Percentiles rank a stretch among this genome's conserved stretches.
phyloP scores from a whole-genome alignment of 306 rosid genomes.

The Quercus robur region DNA sequence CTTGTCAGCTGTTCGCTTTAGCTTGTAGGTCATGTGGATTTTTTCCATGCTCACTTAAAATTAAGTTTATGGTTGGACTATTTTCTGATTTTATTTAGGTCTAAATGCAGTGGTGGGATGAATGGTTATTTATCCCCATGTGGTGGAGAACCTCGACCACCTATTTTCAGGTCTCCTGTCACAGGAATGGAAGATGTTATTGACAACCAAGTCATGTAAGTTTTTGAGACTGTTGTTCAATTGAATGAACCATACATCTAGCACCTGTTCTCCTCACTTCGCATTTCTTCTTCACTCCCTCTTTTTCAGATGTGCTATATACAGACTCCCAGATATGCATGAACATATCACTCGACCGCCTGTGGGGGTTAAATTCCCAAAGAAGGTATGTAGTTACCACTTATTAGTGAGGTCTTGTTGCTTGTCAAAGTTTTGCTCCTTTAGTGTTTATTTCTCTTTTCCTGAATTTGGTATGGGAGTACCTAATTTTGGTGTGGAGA shows the following conservation, averaged over 20 bases:
- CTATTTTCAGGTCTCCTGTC: constrained; percentile 91
- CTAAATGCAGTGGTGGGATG: constrained; percentile 97
- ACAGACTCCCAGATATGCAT: constrained; percentile 73
- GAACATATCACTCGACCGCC: constrained; percentile 73
- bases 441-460: background rate
- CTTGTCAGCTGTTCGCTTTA: background rate
- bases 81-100: constrained; percentile 69
- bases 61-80: constrained; percentile 33
- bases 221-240: constrained; percentile 5
- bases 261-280: background rate
- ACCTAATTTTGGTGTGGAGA: background rate
- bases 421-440: background rate
- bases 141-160: constrained; percentile 94
- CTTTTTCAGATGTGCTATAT: constrained; percentile 73
- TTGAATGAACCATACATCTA: constrained; percentile 1
- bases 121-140: constrained; percentile 90
- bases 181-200: constrained; percentile 79
- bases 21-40: background rate
- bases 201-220: constrained; percentile 97
- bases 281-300: background rate
- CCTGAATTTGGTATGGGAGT: background rate
- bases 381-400: constrained; percentile 54
- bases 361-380: constrained; percentile 64
- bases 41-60: constrained; percentile 11
- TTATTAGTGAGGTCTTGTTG: constrained; percentile 2